These are phyloP conservation scores for Vachellia collinsii DNA, from an alignment of 306 rosid genomes.

Conservation along the genomic window DNA sequence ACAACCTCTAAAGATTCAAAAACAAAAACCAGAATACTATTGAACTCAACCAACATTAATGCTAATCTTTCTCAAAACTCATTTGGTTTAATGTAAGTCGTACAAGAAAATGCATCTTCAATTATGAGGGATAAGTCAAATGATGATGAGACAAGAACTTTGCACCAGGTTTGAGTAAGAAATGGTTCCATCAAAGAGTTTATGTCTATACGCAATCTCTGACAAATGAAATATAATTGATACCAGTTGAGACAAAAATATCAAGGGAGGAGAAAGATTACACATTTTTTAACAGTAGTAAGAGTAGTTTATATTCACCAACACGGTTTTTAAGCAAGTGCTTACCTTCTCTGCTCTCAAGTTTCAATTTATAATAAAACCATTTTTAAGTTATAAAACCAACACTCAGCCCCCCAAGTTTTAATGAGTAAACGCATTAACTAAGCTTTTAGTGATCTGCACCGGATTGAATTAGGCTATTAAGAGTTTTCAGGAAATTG, in stretches of 20 bases:
- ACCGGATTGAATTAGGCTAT: not conserved
- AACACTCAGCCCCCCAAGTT: not conserved
- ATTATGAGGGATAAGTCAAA: not conserved
- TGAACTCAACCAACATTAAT: not conserved
- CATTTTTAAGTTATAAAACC: not conserved
- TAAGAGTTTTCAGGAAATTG: not conserved
- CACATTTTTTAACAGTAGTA: not conserved
- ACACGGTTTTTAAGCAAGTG: not conserved
- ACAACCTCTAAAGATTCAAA: not conserved
- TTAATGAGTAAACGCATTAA: not conserved
- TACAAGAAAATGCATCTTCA: not conserved
- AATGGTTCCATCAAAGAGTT: not conserved
- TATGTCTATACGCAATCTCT: not conserved
- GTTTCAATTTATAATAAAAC: not conserved
- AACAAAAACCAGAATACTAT: not conserved
- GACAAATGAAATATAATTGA: not conserved
- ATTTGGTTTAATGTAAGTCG: not conserved
- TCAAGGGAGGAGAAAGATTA: not conserved
- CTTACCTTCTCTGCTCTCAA: not conserved
- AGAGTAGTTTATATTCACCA: not conserved
- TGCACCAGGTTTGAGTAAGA: not conserved
- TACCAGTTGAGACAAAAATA: not conserved
- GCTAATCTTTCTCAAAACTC: not conserved
- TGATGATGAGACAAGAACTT: not conserved
- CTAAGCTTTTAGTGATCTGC: not conserved